Conservation (phyloP, 768 basidiomycete genomes). For the Mycena amicta region DNA sequence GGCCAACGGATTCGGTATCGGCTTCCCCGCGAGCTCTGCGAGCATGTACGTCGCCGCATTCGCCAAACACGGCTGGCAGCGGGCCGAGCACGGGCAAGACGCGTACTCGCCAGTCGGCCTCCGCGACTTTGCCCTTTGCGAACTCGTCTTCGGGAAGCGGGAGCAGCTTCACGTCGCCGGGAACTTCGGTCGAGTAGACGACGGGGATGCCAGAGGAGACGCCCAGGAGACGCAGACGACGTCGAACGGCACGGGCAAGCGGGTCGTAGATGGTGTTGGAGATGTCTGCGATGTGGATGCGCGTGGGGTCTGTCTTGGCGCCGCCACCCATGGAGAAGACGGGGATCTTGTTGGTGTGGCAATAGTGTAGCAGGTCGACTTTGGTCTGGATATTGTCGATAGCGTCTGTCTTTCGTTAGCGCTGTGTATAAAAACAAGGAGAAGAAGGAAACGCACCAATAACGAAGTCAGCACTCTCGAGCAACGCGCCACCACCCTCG, state of each 20-base stretch:
- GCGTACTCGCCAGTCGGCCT: slow-evolving; percentile 92
- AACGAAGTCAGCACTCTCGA: slow-evolving; percentile 93
- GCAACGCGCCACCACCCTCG: slow-evolving; percentile 63
- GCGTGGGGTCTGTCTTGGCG: slow-evolving; percentile 92
- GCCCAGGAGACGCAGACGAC: slow-evolving; percentile 65
- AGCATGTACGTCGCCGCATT: slow-evolving; percentile 88
- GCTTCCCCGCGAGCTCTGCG: slow-evolving; percentile 82
- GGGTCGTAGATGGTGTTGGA: no score
- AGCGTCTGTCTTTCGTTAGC: slow-evolving; percentile 59
- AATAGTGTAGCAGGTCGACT: slow-evolving; percentile 90
- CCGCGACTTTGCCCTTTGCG: slow-evolving; percentile 79
- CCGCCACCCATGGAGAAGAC: slow-evolving; percentile 98
- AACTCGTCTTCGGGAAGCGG: slow-evolving; percentile 94
- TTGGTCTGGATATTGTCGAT: no score
- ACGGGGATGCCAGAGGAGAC: slow-evolving; percentile 75
- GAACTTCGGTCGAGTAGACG: slow-evolving; percentile 95
- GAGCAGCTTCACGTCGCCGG: slow-evolving; percentile 82
- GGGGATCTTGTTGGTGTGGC: slow-evolving; percentile 79
- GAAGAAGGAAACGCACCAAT: slow-evolving; percentile 58
- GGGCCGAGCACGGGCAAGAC: slow-evolving; percentile 93
- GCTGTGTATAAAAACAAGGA: neutral
- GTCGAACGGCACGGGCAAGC: slow-evolving; percentile 83
- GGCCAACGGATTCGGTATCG: slow-evolving; percentile 80
- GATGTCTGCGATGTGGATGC: slow-evolving; percentile 94
- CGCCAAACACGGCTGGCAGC: slow-evolving; percentile 85